phyloP scores from a whole-genome alignment of 176 grass and related monocot genomes.

The Poa pratensis region DNA sequence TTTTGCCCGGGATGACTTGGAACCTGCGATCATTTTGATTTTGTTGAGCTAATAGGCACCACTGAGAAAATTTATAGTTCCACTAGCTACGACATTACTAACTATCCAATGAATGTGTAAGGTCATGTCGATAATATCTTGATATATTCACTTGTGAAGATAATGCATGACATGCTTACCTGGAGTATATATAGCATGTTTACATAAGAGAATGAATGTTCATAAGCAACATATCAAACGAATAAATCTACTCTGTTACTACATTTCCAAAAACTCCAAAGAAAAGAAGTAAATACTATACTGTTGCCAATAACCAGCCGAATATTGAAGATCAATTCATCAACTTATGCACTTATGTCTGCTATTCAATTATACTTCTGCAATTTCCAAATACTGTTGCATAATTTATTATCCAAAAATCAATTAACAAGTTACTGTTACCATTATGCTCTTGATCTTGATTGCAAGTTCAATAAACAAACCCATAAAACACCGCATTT shows the following conservation, averaged over 20 bases:
- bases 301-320: background rate
- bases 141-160: background rate
- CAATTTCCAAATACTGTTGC: background rate
- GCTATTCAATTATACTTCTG: background rate
- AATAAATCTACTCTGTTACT: background rate
- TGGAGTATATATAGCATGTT: background rate
- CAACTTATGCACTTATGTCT: background rate
- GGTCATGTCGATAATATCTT: constrained; percentile 3
- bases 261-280: background rate
- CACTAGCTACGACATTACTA: background rate
- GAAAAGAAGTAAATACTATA: background rate
- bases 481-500: background rate
- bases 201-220: background rate
- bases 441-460: background rate
- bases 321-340: background rate
- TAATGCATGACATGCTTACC: background rate
- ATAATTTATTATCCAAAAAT: background rate
- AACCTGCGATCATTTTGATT: constrained; percentile 49
- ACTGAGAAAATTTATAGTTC: background rate
- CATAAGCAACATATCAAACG: background rate
- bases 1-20: constrained; percentile 77
- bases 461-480: background rate
- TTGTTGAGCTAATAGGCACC: constrained; percentile 25
- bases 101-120: background rate
- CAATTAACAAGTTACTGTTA: background rate